Evolutionary conservation across 345 rosid species (phyloP).

Genomic region (Hevea brasiliensis): DNA sequence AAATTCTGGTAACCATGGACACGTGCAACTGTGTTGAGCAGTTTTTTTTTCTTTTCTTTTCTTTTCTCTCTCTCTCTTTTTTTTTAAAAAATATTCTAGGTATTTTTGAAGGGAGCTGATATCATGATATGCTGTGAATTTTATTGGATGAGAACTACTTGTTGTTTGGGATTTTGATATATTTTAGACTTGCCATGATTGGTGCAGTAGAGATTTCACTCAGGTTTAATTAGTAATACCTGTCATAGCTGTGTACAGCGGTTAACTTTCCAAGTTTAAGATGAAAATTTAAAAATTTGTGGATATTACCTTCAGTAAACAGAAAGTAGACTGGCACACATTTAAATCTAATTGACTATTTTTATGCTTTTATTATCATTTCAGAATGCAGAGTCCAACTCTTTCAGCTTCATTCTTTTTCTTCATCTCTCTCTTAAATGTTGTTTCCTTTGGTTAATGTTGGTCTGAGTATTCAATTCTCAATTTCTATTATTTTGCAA

Average conservation of each 20-base stretch:
- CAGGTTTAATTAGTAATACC: background rate
- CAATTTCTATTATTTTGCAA: background rate
- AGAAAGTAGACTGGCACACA: background rate
- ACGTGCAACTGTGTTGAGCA: background rate
- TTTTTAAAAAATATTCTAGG: background rate
- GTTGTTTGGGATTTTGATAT: background rate
- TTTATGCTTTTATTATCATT: background rate
- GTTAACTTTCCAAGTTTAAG: background rate
- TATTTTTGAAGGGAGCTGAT: background rate
- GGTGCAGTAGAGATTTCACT: background rate
- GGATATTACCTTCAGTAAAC: background rate
- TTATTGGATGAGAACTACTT: background rate
- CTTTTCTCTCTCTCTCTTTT: no score
- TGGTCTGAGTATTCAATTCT: background rate
- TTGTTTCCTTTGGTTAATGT: background rate
- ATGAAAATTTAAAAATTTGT: background rate
- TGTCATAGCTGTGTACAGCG: background rate
- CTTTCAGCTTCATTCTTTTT: no score
- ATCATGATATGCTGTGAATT: background rate
- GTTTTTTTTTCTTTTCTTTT: background rate
- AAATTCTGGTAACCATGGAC: background rate
- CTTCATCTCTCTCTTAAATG: background rate
- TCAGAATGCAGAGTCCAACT: background rate
- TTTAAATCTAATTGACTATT: background rate
- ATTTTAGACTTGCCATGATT: background rate